Evolutionary conservation across 1,284 basidiomycete genomes (phyloP), one percentile per base, ranked within the genome.

Genomic region (Heimioporus retisporus): DNA sequence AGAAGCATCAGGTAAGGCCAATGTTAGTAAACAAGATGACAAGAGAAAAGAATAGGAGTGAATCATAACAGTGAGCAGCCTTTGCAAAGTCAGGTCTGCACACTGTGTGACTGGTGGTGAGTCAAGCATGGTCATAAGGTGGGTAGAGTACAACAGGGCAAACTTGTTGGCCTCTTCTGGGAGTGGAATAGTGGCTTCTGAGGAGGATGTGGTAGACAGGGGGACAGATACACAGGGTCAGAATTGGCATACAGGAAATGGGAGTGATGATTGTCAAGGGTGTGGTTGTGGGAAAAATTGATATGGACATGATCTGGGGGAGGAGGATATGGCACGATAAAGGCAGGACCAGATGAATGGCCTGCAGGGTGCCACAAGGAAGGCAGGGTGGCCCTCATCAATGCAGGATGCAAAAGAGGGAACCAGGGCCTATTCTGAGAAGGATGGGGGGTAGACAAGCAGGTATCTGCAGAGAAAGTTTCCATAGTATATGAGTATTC

Each of bases 51-150:
- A n/a, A n/a, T n/a, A n/a, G n/a, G n/a, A n/a, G n/a, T n/a, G n/a
- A n/a, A n/a, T n/a, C n/a, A n/a, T n/a, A n/a, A n/a, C n/a, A 57
- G 83, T 84, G 53, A 79, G 77, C 4, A 78, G 84, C 58, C 71
- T 72, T 51, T 77, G 73, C 44, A 65, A 73, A 40, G 66, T 64
- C 59, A 77, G 64, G 55, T 77, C 75, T 68, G 73, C 70, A 54
- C 75, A 76, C 25, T 75, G 74, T 71, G 79, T 77, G 69, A 77
- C 67, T 3, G 72, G 65, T 8, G 81, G 77, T 4, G 81, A 81
- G 69, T 80, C 79, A 57, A 82, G 74, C 23, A 82, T 64, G 19
- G 73, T 77, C 0, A 59, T 65, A 10, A 79, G 65, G 59, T 71
- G 72, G 14, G 71, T 69, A 42, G 68, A 69, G 61, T 71, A 72